Base-by-base conservation (phyloP, 2,329 filamentous ascomycete genomes). In the Monosporascus sp. region DNA sequence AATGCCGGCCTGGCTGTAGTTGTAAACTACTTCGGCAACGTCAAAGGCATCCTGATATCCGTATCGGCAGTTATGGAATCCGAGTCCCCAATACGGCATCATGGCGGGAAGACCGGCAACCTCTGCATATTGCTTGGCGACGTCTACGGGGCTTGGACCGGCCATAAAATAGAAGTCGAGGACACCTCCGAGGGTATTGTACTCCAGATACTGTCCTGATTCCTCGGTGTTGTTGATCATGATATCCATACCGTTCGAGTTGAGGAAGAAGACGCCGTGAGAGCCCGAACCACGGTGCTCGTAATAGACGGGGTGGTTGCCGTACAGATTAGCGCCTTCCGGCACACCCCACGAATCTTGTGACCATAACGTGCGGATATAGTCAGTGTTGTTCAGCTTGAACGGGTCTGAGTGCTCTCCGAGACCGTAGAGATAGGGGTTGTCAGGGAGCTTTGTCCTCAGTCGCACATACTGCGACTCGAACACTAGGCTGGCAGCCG, bases 401-500 rank as follows among this genome's bases (percentile, higher is more conserved):
- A 90, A 83, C 1, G 83, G 76, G 60, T 92, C 88, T 2, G 81
- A 85, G 66, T 90, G 87, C 70, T 93, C 89, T 37, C 89, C 89
- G 2, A 93, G 77, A 0, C 90, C 89, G 65, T 94, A 94, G 6
- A 94, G 72, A 61, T 87, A 82, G 0, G 88, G 87, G 50, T 83
- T 74, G 1, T 80, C 69, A 0, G 89, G 88, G 11, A 94, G 75
- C 55, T 76, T 80, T 2, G 89, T 92, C 44, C 87, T 80, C 54
- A 93, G 75, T 20, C 85, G 82, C 24, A 94, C 70, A 62, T 90
- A 94, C 68, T 94, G 89, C 11, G 82, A 83, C 70, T 94, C 86
- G 61, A 91, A 94, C 44, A 94, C 75, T 11, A 94, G 72, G 8
- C 77, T 74, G 4, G 81, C 79, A 1, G 78, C 85, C 1, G 83